Conservation (phyloP, 2,329 filamentous ascomycete species). For the Ophiocordyceps sinensis region DNA sequence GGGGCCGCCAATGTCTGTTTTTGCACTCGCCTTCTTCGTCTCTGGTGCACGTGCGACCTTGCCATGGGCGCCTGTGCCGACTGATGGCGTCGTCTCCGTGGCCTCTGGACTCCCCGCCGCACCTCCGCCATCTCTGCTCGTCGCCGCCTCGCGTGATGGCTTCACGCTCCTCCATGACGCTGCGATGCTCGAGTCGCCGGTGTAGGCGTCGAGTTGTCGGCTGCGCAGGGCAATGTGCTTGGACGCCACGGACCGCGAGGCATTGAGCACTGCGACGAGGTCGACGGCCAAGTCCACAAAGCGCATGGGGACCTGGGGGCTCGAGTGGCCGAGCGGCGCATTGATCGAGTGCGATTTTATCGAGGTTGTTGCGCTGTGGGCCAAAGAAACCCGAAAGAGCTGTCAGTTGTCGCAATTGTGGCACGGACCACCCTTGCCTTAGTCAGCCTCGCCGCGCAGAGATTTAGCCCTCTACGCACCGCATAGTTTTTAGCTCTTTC, state of each 20-base stretch:
- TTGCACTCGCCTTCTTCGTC: too few relatives aligned
- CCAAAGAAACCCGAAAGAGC: too few relatives aligned
- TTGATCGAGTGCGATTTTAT: constrained; percentile 6
- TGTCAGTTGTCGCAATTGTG: background rate
- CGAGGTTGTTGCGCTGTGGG: background rate
- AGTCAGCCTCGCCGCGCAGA: too few relatives aligned
- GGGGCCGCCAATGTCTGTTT: too few relatives aligned
- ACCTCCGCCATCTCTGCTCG: too few relatives aligned
- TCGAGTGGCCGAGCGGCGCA: constrained; percentile 9
- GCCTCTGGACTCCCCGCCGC: too few relatives aligned
- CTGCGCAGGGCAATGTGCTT: constrained; percentile 45
- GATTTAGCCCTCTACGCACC: too few relatives aligned
- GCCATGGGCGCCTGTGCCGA: too few relatives aligned
- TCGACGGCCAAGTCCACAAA: constrained; percentile 54
- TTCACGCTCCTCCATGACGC: constrained; percentile 15
- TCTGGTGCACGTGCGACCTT: too few relatives aligned
- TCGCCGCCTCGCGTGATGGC: background rate
- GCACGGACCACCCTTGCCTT: too few relatives aligned
- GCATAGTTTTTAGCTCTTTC: too few relatives aligned
- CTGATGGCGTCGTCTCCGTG: too few relatives aligned
- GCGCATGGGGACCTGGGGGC: constrained; percentile 29
- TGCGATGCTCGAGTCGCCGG: constrained; percentile 28
- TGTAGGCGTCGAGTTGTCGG: constrained; percentile 37
- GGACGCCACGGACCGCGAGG: constrained; percentile 51
- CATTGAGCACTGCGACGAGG: constrained; percentile 54